phyloP scores from a whole-genome alignment of 2,329 filamentous ascomycete genomes.

The Colletotrichum sp. region DNA sequence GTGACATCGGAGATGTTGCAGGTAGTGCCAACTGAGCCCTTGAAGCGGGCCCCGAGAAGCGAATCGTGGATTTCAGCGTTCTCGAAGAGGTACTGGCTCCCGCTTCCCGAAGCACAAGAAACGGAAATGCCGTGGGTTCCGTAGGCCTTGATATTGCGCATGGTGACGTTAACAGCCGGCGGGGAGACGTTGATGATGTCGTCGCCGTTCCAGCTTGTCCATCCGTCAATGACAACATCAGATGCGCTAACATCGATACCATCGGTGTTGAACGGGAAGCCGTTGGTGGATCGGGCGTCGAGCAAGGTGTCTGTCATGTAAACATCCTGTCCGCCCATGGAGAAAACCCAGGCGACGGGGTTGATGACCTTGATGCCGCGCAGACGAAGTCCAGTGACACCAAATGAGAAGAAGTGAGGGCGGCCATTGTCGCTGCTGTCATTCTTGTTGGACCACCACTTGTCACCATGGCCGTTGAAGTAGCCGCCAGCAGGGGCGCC shows the following conservation, averaged over 20 bases:
- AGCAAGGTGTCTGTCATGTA: constrained; percentile 13
- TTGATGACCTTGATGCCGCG: neutral
- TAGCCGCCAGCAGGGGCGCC: neutral
- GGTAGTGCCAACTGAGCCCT: constrained; percentile 1
- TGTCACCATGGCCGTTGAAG: constrained; percentile 2
- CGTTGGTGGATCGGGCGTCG: neutral
- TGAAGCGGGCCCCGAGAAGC: neutral
- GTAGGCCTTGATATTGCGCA: constrained; percentile 1
- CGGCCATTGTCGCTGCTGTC: constrained; percentile 1
- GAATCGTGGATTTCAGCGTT: constrained; percentile 3
- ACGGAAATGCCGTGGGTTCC: constrained; percentile 3
- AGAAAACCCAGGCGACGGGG: constrained; percentile 5
- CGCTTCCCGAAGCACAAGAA: neutral
- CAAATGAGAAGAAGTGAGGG: constrained; percentile 6
- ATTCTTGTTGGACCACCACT: neutral
- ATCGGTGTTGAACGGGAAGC: constrained; percentile 5
- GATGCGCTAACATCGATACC: constrained; percentile 1
- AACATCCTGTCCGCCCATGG: neutral
- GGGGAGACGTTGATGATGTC: constrained; percentile 6
- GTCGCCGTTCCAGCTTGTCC: constrained; percentile 5
- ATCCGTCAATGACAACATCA: neutral
- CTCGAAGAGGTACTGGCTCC: neutral
- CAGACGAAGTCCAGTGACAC: neutral
- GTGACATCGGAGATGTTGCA: constrained; percentile 3
- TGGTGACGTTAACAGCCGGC: constrained; percentile 1